Base-by-base conservation (phyloP, 2,329 filamentous ascomycete genomes). In the Trichophyton schoenleinii region DNA sequence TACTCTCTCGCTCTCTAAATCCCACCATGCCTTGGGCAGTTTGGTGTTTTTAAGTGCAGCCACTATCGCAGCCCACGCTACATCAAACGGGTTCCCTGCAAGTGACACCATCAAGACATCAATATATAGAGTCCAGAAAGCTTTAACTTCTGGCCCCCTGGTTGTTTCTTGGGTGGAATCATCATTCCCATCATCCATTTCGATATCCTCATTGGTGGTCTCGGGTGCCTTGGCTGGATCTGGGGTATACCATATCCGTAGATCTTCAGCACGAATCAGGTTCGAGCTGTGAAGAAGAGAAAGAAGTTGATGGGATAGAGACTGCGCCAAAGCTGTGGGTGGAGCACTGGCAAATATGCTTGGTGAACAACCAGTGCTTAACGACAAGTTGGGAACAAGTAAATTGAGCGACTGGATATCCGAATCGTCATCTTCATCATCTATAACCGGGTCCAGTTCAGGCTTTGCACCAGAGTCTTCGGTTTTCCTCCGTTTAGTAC, bases 121-220 rank as follows among this genome's bases (percentile, higher is more conserved):
- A 66, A 99, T 88, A 74, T 96, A 96, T 20, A 99, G 83, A 8
- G 89, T 86, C 94, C 92, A 99, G 73, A 95, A 97, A 0, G 87
- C 94, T 71, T 88, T 92, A 9, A 92, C 74, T 64, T 84, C 80
- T 6, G 72, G 71, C 28, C 20, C 48, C 28, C 42, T n/a, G 46
- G 68, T 66, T 13, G 73, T 68, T 1, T 66, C 53, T 52, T 65
- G 64, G 28, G 65, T 66, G 1, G 67, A 64, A 11, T 65, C 63
- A 3, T 68, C 66, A 44, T 68, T 67, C 25, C 75, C 70, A 60
- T 77, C 73, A 3, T 79, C 77, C 15, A 79, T 77, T 15, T 74
- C 76, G 28, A 78, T 73, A 18, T 77, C 75, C n/a, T 71, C 52
- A 22, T 7, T 25, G 11, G 7, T 48, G 28, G 57, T 53, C 8